Base-by-base conservation (phyloP, 495 filamentous ascomycete genomes). In the Pyrenula massariospora region DNA sequence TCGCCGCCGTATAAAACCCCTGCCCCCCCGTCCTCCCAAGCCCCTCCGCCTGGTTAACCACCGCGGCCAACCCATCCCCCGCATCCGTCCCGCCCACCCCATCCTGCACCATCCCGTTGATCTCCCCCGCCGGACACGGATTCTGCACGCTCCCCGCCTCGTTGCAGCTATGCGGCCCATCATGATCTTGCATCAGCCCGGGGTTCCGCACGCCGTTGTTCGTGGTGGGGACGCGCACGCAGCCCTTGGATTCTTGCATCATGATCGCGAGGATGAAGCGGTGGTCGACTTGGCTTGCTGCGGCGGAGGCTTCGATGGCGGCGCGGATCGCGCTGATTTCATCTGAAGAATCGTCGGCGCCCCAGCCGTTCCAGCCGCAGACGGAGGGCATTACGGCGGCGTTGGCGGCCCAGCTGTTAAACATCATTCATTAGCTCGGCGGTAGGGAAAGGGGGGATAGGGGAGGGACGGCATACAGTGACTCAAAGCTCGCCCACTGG, bases 221-320 rank as follows among this genome's bases (percentile, higher is more conserved):
- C 50, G 76, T 76, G 21, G 76, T 75, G 0, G 68, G 70, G n/a
- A 69, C 75, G 48, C 77, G 73, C 23, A 78, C 79, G 63, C 80
- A 83, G 57, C 81, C 81, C 57, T 74, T 75, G 67, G 69, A 74
- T 60, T 84, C 80, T 65, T 84, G 81, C 70, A 84, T 77, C 47
- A 83, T 62, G 56, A 81, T 67, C 1, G 76, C 74, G 56, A 85
- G 63, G 58, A 85, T 77, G 64, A 79, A 83, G 53, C 82, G 80
- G 22, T 79, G 68, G 57, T 81, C 75, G 22, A 83, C 62, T n/a
- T 68, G 65, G 22, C 73, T 67, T 2, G 60, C 59, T 1, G 31
- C 22, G 12, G 77, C 64, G n/a, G 79, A 67, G 12, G 58, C 50
- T 24, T 69, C 22, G 57, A 80, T 80, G 36, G 65, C 66, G 48